Base-by-base conservation (phyloP, 495 filamentous ascomycete species). In the Margaritispora aquatica region DNA sequence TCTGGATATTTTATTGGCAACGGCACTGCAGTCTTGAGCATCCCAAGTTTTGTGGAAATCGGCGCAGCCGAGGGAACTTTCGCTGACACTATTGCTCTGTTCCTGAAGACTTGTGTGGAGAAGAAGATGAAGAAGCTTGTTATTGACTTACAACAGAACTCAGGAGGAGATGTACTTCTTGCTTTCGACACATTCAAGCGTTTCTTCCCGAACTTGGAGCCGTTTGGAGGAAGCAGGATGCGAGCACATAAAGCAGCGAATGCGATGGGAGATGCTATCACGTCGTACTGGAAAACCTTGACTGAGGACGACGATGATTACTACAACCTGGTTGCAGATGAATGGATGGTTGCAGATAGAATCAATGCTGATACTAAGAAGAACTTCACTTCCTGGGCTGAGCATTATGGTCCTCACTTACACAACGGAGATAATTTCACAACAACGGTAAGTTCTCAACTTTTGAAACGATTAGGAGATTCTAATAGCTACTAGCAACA, bases 361-460 rank as follows among this genome's bases (percentile, higher is more conserved):
- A 49, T 81, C 19, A 76, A 79, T 55, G 75, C 76, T 24, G 68
- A 62, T 0, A 80, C 77, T 0, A 69, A 68, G 15, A 52, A 59
- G 20, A 74, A 73, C 46, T 86, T 83, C 67, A 65, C 66, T 5
- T 80, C 76, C 2, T 86, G 80, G 82, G 62, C 68, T 7, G 77
- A 85, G 36, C 73, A 80, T 46, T 81, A 74, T 60, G 80, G 80
- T 0, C 78, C 79, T 17, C 60, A 75, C 31, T 26, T 62, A 0
- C 60, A 71, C 29, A 61, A 77, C 21, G 74, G 70, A 0, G 77
- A 80, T 55, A 62, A 71, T 13, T 82, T 77, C 62, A 79, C 80
- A 19, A 72, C 70, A 13, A 69, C 68, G 9, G 50, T 52, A 29
- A 52, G 50, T 52, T 2, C 15, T 29, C 4, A 29, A n/a, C 21